These are phyloP conservation scores for Solanum habrochaites DNA, from an alignment of 257 asterid species.

Conservation along the genomic window DNA sequence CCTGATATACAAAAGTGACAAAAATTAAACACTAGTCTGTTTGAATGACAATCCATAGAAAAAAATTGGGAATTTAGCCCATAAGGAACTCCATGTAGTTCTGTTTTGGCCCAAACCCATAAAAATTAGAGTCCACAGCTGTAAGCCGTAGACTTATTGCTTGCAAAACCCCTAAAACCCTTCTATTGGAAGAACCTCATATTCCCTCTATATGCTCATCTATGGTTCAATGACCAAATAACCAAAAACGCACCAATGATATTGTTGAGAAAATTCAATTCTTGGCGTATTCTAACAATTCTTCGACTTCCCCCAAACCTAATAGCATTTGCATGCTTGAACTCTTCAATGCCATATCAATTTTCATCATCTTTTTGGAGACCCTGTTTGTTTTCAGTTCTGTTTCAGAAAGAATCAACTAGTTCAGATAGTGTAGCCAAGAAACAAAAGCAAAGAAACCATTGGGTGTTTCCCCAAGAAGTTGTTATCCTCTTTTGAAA, in stretches of 20 bases:
- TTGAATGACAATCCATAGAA: not conserved
- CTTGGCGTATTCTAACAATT: not conserved
- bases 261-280: not conserved
- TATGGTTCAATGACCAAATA: not conserved
- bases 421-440: not conserved
- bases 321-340: not conserved
- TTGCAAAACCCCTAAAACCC: not conserved
- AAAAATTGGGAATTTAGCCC: not conserved
- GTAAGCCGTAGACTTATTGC: not conserved
- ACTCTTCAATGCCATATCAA: not conserved
- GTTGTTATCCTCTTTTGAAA: conserved; percentile 23
- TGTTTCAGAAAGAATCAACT: not conserved
- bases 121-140: not conserved
- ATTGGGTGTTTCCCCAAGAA: conserved; percentile 33
- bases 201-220: not conserved
- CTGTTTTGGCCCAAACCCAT: not conserved
- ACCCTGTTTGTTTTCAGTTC: conserved; percentile 28
- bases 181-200: not conserved
- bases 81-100: not conserved
- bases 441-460: conserved; percentile 1
- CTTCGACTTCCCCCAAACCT: not conserved
- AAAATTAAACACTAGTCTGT: not conserved
- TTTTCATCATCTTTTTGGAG: conserved; percentile 12
- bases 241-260: not conserved
- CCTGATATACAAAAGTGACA: not conserved